Evolutionary conservation across 2,329 filamentous ascomycete genomes (phyloP).

Genomic region (Penicillium sclerotiorum): DNA sequence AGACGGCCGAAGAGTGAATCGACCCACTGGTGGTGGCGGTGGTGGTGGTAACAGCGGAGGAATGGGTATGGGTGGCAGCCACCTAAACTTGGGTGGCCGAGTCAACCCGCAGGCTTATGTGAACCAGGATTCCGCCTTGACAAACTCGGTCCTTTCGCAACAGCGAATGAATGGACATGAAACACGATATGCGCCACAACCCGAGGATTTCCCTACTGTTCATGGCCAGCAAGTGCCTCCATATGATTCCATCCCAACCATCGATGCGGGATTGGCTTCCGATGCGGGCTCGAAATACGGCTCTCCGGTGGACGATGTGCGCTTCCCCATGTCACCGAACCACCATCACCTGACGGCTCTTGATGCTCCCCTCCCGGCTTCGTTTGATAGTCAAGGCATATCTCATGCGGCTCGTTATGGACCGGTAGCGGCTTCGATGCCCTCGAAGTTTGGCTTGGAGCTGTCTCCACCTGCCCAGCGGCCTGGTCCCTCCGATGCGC

Average conservation of each 20-base stretch:
- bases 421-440: constrained; percentile 88
- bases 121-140: constrained; percentile 70
- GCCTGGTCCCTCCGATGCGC: constrained; percentile 64
- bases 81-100: constrained; percentile 67
- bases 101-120: constrained; percentile 66
- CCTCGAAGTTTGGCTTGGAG: constrained; percentile 86
- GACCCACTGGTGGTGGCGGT: constrained; percentile 53
- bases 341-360: constrained; percentile 79
- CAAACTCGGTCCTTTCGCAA: constrained; percentile 69
- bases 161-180: constrained; percentile 60
- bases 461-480: constrained; percentile 72
- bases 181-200: constrained; percentile 45
- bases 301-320: constrained; percentile 77
- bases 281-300: constrained; percentile 70
- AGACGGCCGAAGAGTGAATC: constrained; percentile 88
- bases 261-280: constrained; percentile 62
- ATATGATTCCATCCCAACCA: constrained; percentile 57
- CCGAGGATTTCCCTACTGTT: constrained; percentile 48
- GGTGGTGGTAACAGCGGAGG: constrained; percentile 25
- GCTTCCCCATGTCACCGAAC: constrained; percentile 78
- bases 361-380: constrained; percentile 88
- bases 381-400: constrained; percentile 94
- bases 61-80: constrained; percentile 54
- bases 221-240: constrained; percentile 46
- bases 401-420: constrained; percentile 89